Percentiles rank a stretch among this genome's conserved stretches.
These are phyloP conservation scores for Phialophora tarda DNA, from an alignment of 2,329 filamentous ascomycete species.

Conservation along the genomic window DNA sequence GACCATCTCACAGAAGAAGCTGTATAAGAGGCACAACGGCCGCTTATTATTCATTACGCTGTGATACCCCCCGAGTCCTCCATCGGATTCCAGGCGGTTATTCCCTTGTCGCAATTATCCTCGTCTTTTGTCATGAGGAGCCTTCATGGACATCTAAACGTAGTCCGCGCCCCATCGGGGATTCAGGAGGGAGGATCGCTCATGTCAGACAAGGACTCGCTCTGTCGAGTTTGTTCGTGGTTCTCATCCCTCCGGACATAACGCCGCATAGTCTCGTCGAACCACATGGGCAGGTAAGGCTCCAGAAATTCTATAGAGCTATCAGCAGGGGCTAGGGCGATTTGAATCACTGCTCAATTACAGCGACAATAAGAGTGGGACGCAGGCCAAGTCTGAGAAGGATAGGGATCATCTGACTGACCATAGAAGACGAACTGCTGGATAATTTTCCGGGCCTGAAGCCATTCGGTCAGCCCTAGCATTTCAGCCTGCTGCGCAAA, in stretches of 20 bases:
- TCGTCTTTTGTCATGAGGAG: background rate
- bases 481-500: slow-evolving; percentile 15
- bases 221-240: background rate
- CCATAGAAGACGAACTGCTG: slow-evolving; percentile 21
- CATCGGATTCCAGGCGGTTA: background rate
- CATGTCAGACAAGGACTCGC: background rate
- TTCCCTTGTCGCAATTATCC: background rate
- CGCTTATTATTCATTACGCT: background rate
- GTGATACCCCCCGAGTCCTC: background rate
- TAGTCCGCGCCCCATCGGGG: too few relatives aligned
- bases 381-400: background rate
- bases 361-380: background rate
- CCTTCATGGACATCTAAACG: background rate
- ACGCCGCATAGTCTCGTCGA: slow-evolving; percentile 16
- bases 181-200: background rate
- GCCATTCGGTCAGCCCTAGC: slow-evolving; percentile 18
- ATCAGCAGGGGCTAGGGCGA: background rate
- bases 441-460: slow-evolving; percentile 9
- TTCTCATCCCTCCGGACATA: background rate
- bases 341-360: background rate
- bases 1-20: background rate
- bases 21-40: too few relatives aligned
- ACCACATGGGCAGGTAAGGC: slow-evolving; percentile 14
- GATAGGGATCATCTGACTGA: background rate
- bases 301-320: slow-evolving; percentile 22